These are phyloP conservation scores for Yamadazyma jaroonii DNA, from an alignment of 1,139 yeast genomes.

Conservation along the genomic window DNA sequence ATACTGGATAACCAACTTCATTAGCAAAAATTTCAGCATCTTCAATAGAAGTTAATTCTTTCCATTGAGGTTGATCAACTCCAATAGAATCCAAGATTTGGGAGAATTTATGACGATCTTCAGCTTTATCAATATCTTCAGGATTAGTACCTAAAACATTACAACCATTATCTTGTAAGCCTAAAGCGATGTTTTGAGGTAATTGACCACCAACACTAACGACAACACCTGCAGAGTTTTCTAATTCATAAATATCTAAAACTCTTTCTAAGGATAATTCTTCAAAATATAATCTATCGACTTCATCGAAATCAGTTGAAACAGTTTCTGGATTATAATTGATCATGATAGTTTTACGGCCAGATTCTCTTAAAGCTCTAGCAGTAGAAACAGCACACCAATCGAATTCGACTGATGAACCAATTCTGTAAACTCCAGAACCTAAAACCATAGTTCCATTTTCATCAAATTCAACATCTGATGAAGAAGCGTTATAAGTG, in stretches of 20 bases:
- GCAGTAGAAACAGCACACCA: conserved; percentile 99
- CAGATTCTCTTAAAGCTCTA: conserved; percentile 84
- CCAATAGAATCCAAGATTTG: conserved; percentile 86
- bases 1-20: conserved; percentile 88
- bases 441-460: conserved; percentile 94
- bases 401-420: conserved; percentile 97
- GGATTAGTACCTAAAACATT: conserved; percentile 93
- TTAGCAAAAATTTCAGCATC: conserved; percentile 88
- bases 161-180: conserved; percentile 79
- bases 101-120: conserved; percentile 97
- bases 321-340: conserved; percentile 99
- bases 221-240: conserved; percentile 84
- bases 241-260: conserved; percentile 94
- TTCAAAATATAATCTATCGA: conserved; percentile 93
- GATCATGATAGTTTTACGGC: conserved; percentile 90
- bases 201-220: conserved; percentile 98
- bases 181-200: conserved; percentile 93
- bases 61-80: conserved; percentile 98
- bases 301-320: conserved; percentile 97
- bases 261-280: conserved; percentile 95
- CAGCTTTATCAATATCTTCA: conserved; percentile 93
- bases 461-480: conserved; percentile 83
- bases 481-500: conserved; percentile 87
- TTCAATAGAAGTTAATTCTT: conserved; percentile 80
- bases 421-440: conserved; percentile 97